These are phyloP conservation scores for Sanghuangporus baumii DNA, from an alignment of 1,284 basidiomycete genomes.

Conservation along the genomic window DNA sequence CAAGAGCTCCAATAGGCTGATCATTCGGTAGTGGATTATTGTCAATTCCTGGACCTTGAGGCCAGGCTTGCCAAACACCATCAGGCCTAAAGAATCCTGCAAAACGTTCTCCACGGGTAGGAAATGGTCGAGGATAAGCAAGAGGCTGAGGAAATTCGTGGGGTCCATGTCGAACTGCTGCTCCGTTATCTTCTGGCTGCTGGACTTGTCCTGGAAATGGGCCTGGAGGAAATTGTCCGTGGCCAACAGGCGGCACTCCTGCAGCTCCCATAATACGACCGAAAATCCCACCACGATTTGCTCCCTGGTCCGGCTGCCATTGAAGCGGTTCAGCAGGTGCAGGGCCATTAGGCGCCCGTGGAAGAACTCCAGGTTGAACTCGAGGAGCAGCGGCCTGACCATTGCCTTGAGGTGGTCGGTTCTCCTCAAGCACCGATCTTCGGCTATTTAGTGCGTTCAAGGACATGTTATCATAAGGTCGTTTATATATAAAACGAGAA, in stretches of 20 bases:
- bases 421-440: conserved; percentile 72
- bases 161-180: not conserved
- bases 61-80: conserved; percentile 16
- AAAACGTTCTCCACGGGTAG: conserved; percentile 5
- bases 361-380: conserved; percentile 6
- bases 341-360: not conserved
- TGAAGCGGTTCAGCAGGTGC: conserved; percentile 2
- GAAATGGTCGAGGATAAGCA: not conserved
- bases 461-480: not conserved
- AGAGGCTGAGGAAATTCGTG: not conserved
- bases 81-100: conserved; percentile 14
- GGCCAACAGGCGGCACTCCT: conserved; percentile 16
- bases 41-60: not conserved
- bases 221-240: conserved; percentile 19
- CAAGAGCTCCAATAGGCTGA: not conserved
- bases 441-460: conserved; percentile 45
- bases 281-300: conserved; percentile 11
- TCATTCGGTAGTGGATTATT: not conserved
- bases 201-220: conserved; percentile 11
- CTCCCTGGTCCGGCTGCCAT: conserved; percentile 9
- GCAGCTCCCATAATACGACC: conserved; percentile 17
- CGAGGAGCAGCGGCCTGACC: conserved; percentile 1
- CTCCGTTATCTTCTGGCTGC: conserved; percentile 3
- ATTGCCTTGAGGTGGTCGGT: conserved; percentile 17
- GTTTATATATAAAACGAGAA: not conserved